Evolutionary conservation across 192 early-diverging fungal species (phyloP).

Genomic region (Coemansia furcata): DNA sequence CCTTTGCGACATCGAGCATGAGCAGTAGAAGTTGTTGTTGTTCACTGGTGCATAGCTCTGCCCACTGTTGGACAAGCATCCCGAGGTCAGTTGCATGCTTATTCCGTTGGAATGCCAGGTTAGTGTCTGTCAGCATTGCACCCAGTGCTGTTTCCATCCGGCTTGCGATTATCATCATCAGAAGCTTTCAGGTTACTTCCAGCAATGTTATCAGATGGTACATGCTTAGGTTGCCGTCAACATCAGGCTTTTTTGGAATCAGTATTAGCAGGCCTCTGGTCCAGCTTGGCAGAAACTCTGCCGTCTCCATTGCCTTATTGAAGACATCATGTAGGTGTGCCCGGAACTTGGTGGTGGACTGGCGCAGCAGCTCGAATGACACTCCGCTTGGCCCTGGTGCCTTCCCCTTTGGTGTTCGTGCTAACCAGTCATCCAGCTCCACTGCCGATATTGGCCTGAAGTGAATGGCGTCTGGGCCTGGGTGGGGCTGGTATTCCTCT

Average conservation of each 20-base stretch:
- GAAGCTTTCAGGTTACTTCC: too few relatives aligned
- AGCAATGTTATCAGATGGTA: background rate
- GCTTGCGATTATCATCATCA: too few relatives aligned
- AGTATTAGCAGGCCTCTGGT: background rate
- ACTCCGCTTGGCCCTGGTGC: conserved; percentile 1
- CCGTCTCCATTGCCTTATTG: background rate
- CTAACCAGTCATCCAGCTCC: background rate
- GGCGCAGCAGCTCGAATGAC: background rate
- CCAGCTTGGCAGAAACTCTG: background rate
- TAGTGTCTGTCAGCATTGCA: too few relatives aligned
- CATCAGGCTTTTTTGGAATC: background rate
- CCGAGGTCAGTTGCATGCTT: too few relatives aligned
- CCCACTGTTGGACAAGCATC: too few relatives aligned
- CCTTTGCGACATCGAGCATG: too few relatives aligned
- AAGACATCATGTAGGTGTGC: background rate
- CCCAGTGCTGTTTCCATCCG: too few relatives aligned
- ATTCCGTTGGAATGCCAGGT: too few relatives aligned
- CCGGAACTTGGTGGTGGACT: background rate
- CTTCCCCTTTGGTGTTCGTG: background rate
- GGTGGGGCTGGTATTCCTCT: background rate
- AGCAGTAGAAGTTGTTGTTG: too few relatives aligned
- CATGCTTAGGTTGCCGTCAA: background rate
- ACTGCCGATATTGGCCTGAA: background rate
- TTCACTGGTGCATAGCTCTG: too few relatives aligned
- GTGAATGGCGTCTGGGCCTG: background rate